Base-by-base conservation (phyloP, 192 early-diverging fungal genomes). In the Backusella morwellensis region DNA sequence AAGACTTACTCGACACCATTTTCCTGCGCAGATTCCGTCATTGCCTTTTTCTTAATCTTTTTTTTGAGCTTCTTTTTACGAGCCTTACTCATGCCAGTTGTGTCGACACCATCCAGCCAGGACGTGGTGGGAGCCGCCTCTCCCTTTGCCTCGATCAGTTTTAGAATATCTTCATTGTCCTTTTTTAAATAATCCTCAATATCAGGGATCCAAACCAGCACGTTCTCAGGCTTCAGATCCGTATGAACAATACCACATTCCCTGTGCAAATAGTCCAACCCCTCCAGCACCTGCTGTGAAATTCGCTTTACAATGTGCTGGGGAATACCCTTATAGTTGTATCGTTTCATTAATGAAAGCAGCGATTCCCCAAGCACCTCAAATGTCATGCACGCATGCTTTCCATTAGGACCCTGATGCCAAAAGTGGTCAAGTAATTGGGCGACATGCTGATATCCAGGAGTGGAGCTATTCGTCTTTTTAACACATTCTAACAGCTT, bases 181-280 rank as follows among this genome's bases (percentile, higher is more conserved):
- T 79, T 35, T 77, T 84, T 59, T 40, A 80, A 47, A 67, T 75
- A 80, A 2, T 29, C 85, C 41, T 94, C 93, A 3, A 97, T 93
- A 77, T 96, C 86, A 36, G 90, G 91, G 50, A 98, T 91, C 70
- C 93, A 94, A 6, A 98, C 94, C 19, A 98, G 87, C 0, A 97
- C 92, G 81, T 98, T 98, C 83, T 98, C 97, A 12, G 96, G 97
- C 79, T 99, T 99, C 54, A 99, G 79, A 81, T 99, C 97, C 0
- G 97, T 99, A 86, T 99, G 97, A 72, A 99, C 96, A 78, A 99
- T 96, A 35, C 90, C 90, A 86, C 97, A 99, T 66, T 95, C 91
- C 8, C 90, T 83, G 82, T 99, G 97, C 78, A 99, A 87, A 81
- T 96, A 99, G 56, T 96, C 96, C 75, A 99, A 80, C 8, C 94